phyloP scores from a whole-genome alignment of 805 yeast genomes.

The Wickerhamiella nectarea region DNA sequence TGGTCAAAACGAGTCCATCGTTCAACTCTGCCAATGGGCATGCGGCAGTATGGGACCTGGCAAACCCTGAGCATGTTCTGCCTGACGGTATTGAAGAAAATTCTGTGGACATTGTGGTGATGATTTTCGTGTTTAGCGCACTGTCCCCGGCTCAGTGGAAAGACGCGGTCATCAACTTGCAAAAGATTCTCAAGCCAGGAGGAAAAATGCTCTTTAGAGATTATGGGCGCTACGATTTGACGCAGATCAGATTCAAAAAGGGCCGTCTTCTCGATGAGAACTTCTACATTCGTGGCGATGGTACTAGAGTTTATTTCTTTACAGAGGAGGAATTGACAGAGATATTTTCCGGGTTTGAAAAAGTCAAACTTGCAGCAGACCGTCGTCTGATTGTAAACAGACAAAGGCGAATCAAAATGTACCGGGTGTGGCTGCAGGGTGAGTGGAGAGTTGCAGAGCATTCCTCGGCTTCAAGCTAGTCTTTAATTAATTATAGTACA shows the following conservation, averaged over 20 bases:
- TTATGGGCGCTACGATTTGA: conserved; percentile 90
- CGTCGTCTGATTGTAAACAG: conserved; percentile 82
- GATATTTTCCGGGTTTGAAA: conserved; percentile 56
- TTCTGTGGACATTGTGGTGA: conserved; percentile 81
- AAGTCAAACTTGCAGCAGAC: conserved; percentile 73
- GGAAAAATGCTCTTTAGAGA: conserved; percentile 83
- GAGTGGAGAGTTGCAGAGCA: conserved; percentile 36
- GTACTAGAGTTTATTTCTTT: conserved; percentile 93
- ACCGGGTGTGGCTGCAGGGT: conserved; percentile 92
- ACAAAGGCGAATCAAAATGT: conserved; percentile 87
- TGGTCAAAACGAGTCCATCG: conserved; percentile 52
- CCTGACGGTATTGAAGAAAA: conserved; percentile 76
- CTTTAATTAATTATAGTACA: too few species aligned
- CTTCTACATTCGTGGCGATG: conserved; percentile 94
- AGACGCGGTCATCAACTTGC: conserved; percentile 58
- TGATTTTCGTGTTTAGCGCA: conserved; percentile 91
- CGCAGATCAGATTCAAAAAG: conserved; percentile 87
- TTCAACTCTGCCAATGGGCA: conserved; percentile 51
- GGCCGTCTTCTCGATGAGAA: conserved; percentile 78
- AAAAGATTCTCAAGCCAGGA: conserved; percentile 75
- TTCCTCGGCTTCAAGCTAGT: too few species aligned
- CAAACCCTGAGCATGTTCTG: conserved; percentile 54
- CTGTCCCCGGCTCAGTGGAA: conserved; percentile 85
- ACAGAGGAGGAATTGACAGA: conserved; percentile 79
- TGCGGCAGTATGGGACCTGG: conserved; percentile 92